Conservation (phyloP, 768 basidiomycete species). For the Podaxis pistillaris region DNA sequence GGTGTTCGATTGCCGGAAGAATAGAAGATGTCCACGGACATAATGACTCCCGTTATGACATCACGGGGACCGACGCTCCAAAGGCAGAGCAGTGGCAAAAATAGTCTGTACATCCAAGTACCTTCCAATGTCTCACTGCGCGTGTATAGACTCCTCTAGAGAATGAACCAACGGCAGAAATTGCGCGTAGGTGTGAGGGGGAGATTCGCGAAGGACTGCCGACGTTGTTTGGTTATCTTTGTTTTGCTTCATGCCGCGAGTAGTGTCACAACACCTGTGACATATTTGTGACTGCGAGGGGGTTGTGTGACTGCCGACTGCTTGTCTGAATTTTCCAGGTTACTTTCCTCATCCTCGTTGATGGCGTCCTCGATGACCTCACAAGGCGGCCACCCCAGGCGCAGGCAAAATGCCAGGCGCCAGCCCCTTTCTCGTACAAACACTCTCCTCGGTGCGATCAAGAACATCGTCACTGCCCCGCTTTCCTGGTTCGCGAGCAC, state of each 20-base stretch:
- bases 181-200: no score
- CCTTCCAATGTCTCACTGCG: not conserved
- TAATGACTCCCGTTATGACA: constrained; percentile 3
- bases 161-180: no score
- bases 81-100: not conserved
- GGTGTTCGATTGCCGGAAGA: not conserved
- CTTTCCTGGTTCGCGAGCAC: constrained; percentile 54
- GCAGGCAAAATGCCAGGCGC: constrained; percentile 26
- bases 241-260: not conserved
- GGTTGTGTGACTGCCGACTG: not conserved
- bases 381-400: constrained; percentile 25
- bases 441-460: constrained; percentile 62
- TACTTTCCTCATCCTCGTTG: constrained; percentile 33
- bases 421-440: constrained; percentile 47
- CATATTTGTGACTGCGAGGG: not conserved
- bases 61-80: not conserved
- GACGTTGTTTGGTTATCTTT: not conserved
- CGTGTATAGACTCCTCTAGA: not conserved
- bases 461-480: constrained; percentile 64
- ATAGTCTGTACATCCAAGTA: not conserved
- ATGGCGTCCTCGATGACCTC: constrained; percentile 36
- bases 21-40: not conserved
- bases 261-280: not conserved
- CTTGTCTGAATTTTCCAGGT: constrained; percentile 16
- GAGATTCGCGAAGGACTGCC: no score